phyloP scores from a whole-genome alignment of 768 basidiomycete genomes.

The Dioszegia aurantiaca region DNA sequence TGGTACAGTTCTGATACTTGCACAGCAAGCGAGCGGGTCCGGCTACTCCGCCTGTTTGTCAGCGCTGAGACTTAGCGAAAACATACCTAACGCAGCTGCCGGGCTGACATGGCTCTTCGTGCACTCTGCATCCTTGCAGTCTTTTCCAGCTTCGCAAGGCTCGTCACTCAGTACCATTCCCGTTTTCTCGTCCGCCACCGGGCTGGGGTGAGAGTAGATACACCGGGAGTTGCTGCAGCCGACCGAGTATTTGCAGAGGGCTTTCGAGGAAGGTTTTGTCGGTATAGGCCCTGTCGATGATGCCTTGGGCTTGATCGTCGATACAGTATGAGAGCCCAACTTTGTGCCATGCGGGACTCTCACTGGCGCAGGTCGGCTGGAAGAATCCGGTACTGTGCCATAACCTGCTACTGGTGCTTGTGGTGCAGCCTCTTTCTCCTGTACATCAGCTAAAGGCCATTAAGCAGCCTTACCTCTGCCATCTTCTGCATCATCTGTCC shows the following conservation, averaged over 20 bases:
- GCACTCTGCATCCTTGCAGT: constrained; percentile 92
- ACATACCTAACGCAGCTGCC: constrained; percentile 67
- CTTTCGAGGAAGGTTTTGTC: constrained; percentile 49
- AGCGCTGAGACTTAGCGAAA: constrained; percentile 44
- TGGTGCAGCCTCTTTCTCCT: constrained; percentile 17
- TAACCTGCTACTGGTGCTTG: constrained; percentile 2
- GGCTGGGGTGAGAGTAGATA: constrained; percentile 89
- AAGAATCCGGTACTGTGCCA: constrained; percentile 5
- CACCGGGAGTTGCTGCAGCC: constrained; percentile 90
- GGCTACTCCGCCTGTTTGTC: constrained; percentile 33
- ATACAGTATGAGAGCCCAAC: constrained; percentile 42
- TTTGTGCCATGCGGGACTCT: constrained; percentile 44
- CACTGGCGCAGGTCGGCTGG: constrained; percentile 24
- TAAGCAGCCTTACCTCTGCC: constrained; percentile 25
- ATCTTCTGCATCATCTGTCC: constrained; percentile 48
- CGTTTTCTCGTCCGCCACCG: constrained; percentile 91
- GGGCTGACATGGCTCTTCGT: constrained; percentile 87
- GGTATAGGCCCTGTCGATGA: constrained; percentile 43
- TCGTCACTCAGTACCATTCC: constrained; percentile 94
- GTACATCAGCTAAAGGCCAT: constrained; percentile 2
- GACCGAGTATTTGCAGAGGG: constrained; percentile 82
- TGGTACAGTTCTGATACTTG: constrained; percentile 53
- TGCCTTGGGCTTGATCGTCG: constrained; percentile 31
- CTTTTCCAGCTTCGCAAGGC: constrained; percentile 79
- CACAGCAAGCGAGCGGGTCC: constrained; percentile 46